A percentile compares a stretch with the other conserved stretches of the same genome.
These are phyloP conservation scores for Mucor irregularis DNA, from an alignment of 371 early-diverging fungal species.

Conservation along the genomic window DNA sequence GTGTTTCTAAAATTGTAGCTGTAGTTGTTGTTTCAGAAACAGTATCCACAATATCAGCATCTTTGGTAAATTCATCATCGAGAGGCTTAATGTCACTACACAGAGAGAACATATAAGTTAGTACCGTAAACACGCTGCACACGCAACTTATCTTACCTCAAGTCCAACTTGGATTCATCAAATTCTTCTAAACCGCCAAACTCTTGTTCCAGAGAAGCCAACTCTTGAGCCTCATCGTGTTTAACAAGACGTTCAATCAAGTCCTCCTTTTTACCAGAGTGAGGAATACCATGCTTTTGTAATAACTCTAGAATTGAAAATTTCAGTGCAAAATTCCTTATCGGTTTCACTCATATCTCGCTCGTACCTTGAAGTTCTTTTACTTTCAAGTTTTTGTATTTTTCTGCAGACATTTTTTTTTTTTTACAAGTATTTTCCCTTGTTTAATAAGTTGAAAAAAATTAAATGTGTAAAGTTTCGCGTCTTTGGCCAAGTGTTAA, in stretches of 20 bases:
- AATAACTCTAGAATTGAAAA: conserved; percentile 43
- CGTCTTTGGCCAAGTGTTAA: too few relatives aligned
- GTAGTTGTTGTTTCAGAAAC: neutral
- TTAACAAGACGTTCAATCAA: conserved; percentile 64
- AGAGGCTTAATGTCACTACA: conserved; percentile 5
- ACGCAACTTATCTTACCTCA: conserved; percentile 18
- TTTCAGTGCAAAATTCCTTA: neutral
- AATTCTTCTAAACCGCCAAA: conserved; percentile 46
- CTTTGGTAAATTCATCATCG: neutral
- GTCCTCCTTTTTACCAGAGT: conserved; percentile 69
- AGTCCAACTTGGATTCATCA: conserved; percentile 35
- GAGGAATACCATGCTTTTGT: conserved; percentile 56
- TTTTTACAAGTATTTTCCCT: neutral
- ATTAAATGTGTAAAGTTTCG: too few relatives aligned
- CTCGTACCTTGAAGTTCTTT: conserved; percentile 60
- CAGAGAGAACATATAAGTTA: too few relatives aligned
- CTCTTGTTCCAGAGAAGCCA: conserved; percentile 48
- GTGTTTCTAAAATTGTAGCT: neutral
- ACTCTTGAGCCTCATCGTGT: conserved; percentile 53
- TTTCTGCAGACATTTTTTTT: conserved; percentile 24
- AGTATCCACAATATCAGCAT: neutral
- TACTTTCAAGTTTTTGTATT: conserved; percentile 60
- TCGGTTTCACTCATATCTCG: neutral
- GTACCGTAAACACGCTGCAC: too few relatives aligned
- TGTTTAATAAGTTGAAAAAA: too few relatives aligned